These are phyloP conservation scores for Blastobotrys peoriensis DNA, from an alignment of 805 yeast genomes.

Conservation along the genomic window DNA sequence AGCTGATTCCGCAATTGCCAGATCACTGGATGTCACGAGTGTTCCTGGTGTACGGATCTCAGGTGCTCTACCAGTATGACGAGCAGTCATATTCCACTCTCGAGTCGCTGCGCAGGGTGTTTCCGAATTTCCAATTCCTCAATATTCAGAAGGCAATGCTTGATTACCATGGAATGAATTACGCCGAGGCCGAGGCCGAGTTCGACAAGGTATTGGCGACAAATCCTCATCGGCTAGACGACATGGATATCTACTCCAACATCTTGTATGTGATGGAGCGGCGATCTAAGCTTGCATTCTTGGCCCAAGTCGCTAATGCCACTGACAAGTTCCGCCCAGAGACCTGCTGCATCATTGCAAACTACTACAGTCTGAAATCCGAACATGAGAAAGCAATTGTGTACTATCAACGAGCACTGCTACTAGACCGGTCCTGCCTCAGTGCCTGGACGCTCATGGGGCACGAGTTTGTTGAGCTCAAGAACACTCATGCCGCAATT, in stretches of 20 bases:
- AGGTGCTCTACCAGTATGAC: conserved; percentile 72
- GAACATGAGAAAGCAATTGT: conserved; percentile 94
- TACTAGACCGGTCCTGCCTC: conserved; percentile 69
- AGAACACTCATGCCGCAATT: conserved; percentile 95
- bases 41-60: conserved; percentile 62
- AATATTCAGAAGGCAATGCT: conserved; percentile 78
- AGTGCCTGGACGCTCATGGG: conserved; percentile 99
- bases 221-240: conserved; percentile 87
- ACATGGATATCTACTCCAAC: conserved; percentile 89
- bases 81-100: conserved; percentile 47
- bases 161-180: conserved; percentile 79
- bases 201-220: conserved; percentile 66
- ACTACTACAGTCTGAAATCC: conserved; percentile 82
- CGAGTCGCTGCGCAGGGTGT: conserved; percentile 42
- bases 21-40: conserved; percentile 39
- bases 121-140: conserved; percentile 70
- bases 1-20: conserved; percentile 12
- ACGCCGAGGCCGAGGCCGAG: conserved; percentile 66
- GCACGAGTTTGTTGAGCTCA: conserved; percentile 93
- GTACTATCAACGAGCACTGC: conserved; percentile 85
- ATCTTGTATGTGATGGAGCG: conserved; percentile 92
- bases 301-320: conserved; percentile 79
- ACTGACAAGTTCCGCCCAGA: conserved; percentile 88
- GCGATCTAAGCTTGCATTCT: conserved; percentile 69
- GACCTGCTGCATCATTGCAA: conserved; percentile 90